Evolutionary conservation across 768 basidiomycete genomes (phyloP).

Genomic region (Suillus alpinus): DNA sequence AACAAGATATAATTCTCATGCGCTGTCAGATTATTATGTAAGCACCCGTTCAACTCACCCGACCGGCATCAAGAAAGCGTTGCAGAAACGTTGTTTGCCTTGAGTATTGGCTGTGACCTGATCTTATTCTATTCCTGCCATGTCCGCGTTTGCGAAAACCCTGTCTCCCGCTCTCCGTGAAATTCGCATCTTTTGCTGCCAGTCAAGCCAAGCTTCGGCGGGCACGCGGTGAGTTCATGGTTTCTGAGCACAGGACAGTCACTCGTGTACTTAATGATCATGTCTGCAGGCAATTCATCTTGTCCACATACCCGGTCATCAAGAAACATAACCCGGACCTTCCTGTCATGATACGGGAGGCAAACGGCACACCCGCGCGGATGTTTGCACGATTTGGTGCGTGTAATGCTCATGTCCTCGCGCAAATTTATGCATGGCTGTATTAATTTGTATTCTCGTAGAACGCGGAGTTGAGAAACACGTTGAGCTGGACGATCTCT

Average conservation of each 20-base stretch:
- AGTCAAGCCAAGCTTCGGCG: constrained; percentile 70
- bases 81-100: constrained; percentile 9
- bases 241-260: not conserved
- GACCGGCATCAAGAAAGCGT: constrained; percentile 5
- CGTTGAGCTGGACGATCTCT: constrained; percentile 75
- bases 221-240: constrained; percentile 64
- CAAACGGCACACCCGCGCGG: constrained; percentile 74
- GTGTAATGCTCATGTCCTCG: constrained; percentile 27
- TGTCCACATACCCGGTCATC: constrained; percentile 68
- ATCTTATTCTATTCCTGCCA: constrained; percentile 30
- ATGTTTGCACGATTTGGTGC: constrained; percentile 84
- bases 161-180: constrained; percentile 79
- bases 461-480: constrained; percentile 81
- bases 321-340: constrained; percentile 85
- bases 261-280: not conserved
- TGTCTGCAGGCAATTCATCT: constrained; percentile 69
- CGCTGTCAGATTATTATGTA: constrained; percentile 24
- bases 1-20: constrained; percentile 16
- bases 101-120: constrained; percentile 7
- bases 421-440: constrained; percentile 11
- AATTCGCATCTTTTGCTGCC: constrained; percentile 77
- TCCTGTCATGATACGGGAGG: constrained; percentile 81
- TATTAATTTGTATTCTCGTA: constrained; percentile 30
- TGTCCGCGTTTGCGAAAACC: constrained; percentile 67
- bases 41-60: constrained; percentile 7